Conservation (phyloP, 306 rosid species). For the Vicia sativa region DNA sequence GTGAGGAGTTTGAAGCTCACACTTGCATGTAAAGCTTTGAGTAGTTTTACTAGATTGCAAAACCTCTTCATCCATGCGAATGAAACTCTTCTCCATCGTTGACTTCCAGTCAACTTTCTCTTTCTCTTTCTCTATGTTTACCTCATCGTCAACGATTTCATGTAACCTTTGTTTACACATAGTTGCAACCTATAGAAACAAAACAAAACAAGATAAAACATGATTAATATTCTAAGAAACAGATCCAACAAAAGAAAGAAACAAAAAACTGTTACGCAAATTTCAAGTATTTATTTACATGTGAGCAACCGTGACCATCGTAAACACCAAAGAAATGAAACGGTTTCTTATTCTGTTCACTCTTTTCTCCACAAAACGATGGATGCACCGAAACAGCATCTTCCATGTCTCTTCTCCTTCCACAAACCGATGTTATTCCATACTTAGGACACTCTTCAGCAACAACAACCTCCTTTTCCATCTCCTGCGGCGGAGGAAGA, state of each 20-base stretch:
- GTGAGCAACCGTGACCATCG: constrained; percentile 98
- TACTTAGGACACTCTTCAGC: constrained; percentile 41
- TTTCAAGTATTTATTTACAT: constrained; percentile 51
- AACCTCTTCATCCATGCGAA: constrained; percentile 48
- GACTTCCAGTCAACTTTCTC: constrained; percentile 41
- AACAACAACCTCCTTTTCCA: constrained; percentile 6
- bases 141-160: constrained; percentile 41
- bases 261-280: background rate
- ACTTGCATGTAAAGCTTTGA: constrained; percentile 38
- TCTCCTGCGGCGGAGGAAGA: background rate
- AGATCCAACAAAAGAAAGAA: background rate
- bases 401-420: constrained; percentile 92
- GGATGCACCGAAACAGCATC: constrained; percentile 73
- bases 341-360: background rate
- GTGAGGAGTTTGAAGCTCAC: constrained; percentile 67
- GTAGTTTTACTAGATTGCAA: constrained; percentile 33
- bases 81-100: constrained; percentile 45
- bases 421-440: constrained; percentile 84
- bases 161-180: constrained; percentile 46
- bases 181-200: constrained; percentile 38
- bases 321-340: constrained; percentile 70
- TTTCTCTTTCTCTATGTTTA: background rate
- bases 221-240: background rate
- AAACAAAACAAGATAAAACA: background rate
- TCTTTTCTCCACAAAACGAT: constrained; percentile 20